These are phyloP conservation scores for Cyclocybe aegerita DNA, from an alignment of 768 basidiomycete genomes.

Conservation along the genomic window DNA sequence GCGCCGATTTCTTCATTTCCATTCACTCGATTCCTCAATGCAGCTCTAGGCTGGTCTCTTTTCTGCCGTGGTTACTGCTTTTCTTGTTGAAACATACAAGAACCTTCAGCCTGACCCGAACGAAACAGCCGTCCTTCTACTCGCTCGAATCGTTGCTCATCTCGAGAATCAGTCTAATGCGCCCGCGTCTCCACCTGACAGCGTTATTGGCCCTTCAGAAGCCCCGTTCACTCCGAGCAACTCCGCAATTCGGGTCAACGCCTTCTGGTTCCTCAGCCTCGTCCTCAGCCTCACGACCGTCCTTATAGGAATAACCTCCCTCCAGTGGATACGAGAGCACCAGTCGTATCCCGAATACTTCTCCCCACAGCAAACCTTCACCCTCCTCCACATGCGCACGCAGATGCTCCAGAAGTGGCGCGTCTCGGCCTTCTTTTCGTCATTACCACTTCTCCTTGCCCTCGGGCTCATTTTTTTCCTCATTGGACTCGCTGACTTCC, in stretches of 20 bases:
- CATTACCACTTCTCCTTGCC: constrained; percentile 27
- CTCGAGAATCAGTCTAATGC: background rate
- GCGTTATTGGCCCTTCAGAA: too few relatives aligned
- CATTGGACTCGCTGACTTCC: constrained; percentile 22
- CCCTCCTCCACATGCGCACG: constrained; percentile 24
- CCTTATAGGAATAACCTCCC: constrained; percentile 11
- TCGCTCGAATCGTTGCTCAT: constrained; percentile 8
- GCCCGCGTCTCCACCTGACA: background rate
- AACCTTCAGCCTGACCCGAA: constrained; percentile 10
- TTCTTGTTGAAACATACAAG: constrained; percentile 18
- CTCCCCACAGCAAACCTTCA: constrained; percentile 8
- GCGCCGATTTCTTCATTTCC: too few relatives aligned
- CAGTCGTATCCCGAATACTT: constrained; percentile 5
- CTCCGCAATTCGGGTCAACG: constrained; percentile 11
- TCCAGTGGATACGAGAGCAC: constrained; percentile 16
- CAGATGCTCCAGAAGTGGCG: constrained; percentile 25
- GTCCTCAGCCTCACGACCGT: constrained; percentile 12
- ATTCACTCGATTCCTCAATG: too few relatives aligned
- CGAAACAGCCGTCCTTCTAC: constrained; percentile 2
- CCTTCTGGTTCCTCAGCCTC: constrained; percentile 11
- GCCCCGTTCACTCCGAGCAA: constrained; percentile 1
- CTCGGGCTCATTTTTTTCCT: constrained; percentile 27
- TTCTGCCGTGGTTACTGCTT: constrained; percentile 17
- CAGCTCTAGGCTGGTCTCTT: constrained; percentile 16
- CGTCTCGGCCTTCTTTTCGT: constrained; percentile 22